Base-by-base conservation (phyloP, 148 eudicot genomes). In the Amaranthus hypochondriacus region DNA sequence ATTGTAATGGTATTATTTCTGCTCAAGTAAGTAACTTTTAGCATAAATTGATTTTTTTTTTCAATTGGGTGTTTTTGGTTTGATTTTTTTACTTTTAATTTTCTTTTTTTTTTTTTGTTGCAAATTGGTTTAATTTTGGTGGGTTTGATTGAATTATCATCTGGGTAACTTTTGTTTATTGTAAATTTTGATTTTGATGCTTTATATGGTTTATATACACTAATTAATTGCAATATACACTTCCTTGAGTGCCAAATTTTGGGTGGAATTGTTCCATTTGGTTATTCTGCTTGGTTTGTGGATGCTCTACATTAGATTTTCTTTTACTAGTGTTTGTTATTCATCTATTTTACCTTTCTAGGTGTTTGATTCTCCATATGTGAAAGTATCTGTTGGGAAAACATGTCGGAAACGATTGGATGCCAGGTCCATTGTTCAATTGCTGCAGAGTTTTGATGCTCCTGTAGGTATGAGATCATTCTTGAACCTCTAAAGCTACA, bases 281-380 rank as follows among this genome's bases (percentile, higher is more conserved):
- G 18, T 44, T 18, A 47, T n/a, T 72, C 39, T 60, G 11, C 18
- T 59, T 56, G 65, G 53, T 6, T 55, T 46, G 18, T 10, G 52
- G 14, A 39, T 53, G 18, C 55, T 60, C 14, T 60, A 21, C 21
- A 52, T 11, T 5, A 54, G 18, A 53, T 1, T 8, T 28, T 28
- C 39, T 28, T 3, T 28, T 9, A 1, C 51, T 49, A 42, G 65
- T n/a, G 10, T 57, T 28, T 49, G 7, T 57, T 58, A 48, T 12
- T 49, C 12, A 62, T 50, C n/a, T 50, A 9, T 12, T 74, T 13
- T 69, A 39, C 3, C 69, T 48, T 71, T 66, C 18, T 69, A 94
- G 98, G 90, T 94, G n/a, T 94, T 87, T 87, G 98, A 94, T 84
- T 82, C 98, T 75, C 98, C 98, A 43, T 77, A 75, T 62, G 79